These are phyloP conservation scores for Conticribra guillardii DNA, from an alignment of 108 stramenopile genomes.

Conservation along the genomic window DNA sequence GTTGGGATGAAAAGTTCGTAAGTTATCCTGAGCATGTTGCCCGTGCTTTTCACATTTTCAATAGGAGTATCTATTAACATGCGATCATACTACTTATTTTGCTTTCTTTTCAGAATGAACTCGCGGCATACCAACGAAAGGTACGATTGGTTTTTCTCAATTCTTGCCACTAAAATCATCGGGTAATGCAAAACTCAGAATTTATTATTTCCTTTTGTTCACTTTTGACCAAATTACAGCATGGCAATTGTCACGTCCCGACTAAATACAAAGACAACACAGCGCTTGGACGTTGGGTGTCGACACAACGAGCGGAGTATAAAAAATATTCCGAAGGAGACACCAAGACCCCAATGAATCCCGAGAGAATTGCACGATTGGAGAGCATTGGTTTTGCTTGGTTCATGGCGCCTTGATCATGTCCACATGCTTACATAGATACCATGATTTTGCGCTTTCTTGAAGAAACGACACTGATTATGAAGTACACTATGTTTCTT, in stretches of 20 bases:
- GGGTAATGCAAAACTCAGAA: no score
- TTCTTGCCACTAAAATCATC: background rate
- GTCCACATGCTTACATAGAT: no score
- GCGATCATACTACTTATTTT: no score
- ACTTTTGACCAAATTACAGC: background rate
- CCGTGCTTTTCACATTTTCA: background rate
- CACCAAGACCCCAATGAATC: constrained; percentile 38
- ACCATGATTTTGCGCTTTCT: background rate
- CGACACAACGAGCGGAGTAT: constrained; percentile 53
- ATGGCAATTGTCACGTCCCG: constrained; percentile 46
- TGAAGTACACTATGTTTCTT: no score
- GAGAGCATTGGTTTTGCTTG: constrained; percentile 76
- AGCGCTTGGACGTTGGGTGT: constrained; percentile 55
- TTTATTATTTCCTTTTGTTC: no score
- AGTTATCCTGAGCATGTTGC: constrained; percentile 4
- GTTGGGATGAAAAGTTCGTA: constrained; percentile 55
- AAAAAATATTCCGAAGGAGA: constrained; percentile 48
- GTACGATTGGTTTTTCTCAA: background rate
- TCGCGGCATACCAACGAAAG: constrained; percentile 28
- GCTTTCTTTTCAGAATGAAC: constrained; percentile 32
- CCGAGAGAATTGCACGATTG: constrained; percentile 61
- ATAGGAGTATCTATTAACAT: background rate
- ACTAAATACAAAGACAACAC: constrained; percentile 49
- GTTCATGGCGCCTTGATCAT: constrained; percentile 49
- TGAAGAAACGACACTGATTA: no score